Base-by-base conservation (phyloP, 768 basidiomycete species). In the Pholiota conissans region DNA sequence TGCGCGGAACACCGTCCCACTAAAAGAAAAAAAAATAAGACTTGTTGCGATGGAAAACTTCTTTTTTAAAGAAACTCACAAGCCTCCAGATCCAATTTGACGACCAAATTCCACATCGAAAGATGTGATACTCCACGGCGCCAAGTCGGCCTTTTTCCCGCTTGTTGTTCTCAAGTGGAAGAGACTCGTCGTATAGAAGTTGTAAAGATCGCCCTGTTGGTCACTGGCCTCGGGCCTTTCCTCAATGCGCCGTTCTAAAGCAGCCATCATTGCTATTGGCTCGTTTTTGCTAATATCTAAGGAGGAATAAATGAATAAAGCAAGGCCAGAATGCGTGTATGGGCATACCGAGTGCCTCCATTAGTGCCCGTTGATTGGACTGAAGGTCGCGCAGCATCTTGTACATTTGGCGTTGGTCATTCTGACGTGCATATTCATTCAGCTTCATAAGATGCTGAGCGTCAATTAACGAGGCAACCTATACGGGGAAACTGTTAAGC, bases 81-180 rank as follows among this genome's bases (percentile, higher is more conserved):
- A 71, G 26, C 65, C 69, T 6, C 70, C 70, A 16, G 61, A 18
- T 5, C 69, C 70, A 34, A 70, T 68, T 42, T 57, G 46, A 6
- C 49, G 55, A 5, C 63, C 65, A 42, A 64, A 52, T 3, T 69
- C 67, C 18, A 71, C 66, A 16, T 71, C 69, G 32, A 67, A 65
- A 2, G 65, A 53, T 26, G 64, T 66, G 34, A 71, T 64, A 4
- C 61, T 62, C 69, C 69, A 71, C 18, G 56, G 55, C 11, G 63
- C 58, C 9, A 63, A 47, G 9, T 68, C 58, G 3, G 61, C 65
- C 5, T 49, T 55, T 56, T 51, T 45, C 11, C 66, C 64, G 22
- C 64, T 67, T 20, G 58, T 57, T n/a, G 56, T 61, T 29, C 56
- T 28, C 24, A 68, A 53, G 49, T 63, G 61, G 11, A 56, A 45